A percentile compares a stretch with the other conserved stretches of the same genome.
These are phyloP conservation scores for Diaporthe capsici DNA, from an alignment of 2,329 filamentous ascomycete genomes.

Conservation along the genomic window DNA sequence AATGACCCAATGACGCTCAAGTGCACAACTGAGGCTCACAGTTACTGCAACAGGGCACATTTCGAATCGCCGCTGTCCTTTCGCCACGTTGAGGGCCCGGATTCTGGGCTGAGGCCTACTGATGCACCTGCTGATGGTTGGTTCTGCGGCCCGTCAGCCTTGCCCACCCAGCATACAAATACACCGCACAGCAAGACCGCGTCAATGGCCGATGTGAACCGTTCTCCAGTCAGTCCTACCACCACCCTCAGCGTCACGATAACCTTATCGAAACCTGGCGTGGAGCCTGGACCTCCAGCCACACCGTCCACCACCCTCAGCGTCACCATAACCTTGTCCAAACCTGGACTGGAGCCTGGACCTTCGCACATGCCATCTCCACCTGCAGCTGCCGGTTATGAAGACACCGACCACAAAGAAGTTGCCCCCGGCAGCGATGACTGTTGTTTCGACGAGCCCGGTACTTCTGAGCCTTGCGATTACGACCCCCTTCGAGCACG, in stretches of 20 bases:
- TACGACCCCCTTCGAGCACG: background rate
- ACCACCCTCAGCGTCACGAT: background rate
- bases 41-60: conserved; percentile 19
- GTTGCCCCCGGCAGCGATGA: background rate
- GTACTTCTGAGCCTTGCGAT: background rate
- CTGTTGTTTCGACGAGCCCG: conserved; percentile 1
- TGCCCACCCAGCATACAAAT: background rate
- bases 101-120: background rate
- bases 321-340: background rate
- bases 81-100: too few species aligned
- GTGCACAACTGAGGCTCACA: conserved; percentile 1
- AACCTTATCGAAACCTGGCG: background rate
- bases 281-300: background rate
- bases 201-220: background rate
- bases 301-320: background rate
- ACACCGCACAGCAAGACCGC: background rate
- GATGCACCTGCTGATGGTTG: conserved; percentile 17
- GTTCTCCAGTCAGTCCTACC: background rate
- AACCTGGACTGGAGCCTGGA: background rate
- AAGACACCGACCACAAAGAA: background rate
- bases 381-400: background rate
- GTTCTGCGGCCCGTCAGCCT: conserved; percentile 30
- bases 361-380: background rate
- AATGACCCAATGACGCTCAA: conserved; percentile 35
- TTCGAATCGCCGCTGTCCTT: conserved; percentile 30